Evolutionary conservation across 1,139 yeast species (phyloP).

Genomic region (Kurtzmaniella quercitrusa): DNA sequence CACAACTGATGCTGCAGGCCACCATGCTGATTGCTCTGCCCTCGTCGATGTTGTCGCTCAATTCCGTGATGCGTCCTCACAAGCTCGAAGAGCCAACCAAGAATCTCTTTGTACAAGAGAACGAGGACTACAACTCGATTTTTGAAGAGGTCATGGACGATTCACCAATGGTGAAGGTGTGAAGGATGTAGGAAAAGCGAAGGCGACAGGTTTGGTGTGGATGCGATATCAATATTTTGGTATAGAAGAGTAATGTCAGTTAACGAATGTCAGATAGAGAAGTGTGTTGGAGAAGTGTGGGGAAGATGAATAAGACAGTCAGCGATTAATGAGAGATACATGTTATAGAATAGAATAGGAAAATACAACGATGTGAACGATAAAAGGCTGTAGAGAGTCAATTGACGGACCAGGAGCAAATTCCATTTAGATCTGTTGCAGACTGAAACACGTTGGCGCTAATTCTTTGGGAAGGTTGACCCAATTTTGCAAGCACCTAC

Average conservation of each 20-base stretch:
- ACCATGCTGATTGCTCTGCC: slow-evolving; percentile 30
- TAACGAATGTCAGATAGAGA: no score
- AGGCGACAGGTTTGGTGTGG: no score
- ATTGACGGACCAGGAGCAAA: no score
- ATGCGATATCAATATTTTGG: no score
- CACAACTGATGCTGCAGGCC: slow-evolving; percentile 7
- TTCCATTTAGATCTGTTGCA: no score
- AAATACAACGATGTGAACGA: neutral
- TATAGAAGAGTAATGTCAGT: no score
- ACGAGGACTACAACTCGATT: slow-evolving; percentile 20
- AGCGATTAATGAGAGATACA: neutral
- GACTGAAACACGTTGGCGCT: no score
- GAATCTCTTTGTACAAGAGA: slow-evolving; percentile 1
- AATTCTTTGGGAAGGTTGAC: no score
- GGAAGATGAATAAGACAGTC: neutral
- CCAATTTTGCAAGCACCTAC: no score
- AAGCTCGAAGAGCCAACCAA: slow-evolving; percentile 3
- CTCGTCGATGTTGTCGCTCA: slow-evolving; percentile 28
- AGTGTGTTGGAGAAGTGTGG: no score
- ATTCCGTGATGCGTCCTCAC: neutral
- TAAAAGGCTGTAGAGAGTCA: neutral
- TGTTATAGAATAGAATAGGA: neutral
- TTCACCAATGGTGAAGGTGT: slow-evolving; percentile 15
- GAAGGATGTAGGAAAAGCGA: slow-evolving; percentile 2
- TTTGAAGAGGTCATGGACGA: slow-evolving; percentile 30